Base-by-base conservation (phyloP, 352 stramenopile species). In the Phytophthora sansomeana region DNA sequence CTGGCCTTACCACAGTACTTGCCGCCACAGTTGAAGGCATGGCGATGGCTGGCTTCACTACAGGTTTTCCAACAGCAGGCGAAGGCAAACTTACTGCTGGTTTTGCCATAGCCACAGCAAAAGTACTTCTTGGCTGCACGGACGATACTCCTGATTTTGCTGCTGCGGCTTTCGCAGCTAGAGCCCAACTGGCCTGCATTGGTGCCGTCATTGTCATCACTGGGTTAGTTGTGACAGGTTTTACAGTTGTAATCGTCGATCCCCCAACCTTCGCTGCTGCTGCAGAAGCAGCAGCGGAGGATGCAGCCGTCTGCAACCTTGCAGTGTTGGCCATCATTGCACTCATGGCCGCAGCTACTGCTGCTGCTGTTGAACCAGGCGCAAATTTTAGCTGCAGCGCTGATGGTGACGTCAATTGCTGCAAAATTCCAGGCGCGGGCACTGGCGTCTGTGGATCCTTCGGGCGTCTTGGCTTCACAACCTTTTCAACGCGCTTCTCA, bases 401-500 rank as follows among this genome's bases (percentile, higher is more conserved):
- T 19, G 55, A 75, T 2, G 67, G 53, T 0, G 56, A 69, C 28
- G 47, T 72, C 44, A 61, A 48, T 41, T 63, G 64, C 10, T 64
- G 64, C 32, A 60, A 26, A 4, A 33, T 13, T 0, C 24, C 11
- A 44, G 61, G 24, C 38, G 19, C 19, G 29, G 54, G n/a, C 38
- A 56, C 47, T 51, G 53, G 47, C 0, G 70, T 66, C 42, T 54
- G 56, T 3, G 47, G 33, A 9, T 78, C 63, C 50, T 79, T 82
- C 0, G 60, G 26, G 8, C 62, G 62, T 29, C 73, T 62, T 41
- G 69, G 75, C 38, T 91, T 91, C 30, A 83, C 75, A 16, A 87
- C 54, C 55, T 89, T 90, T 47, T 90, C 83, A 2, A 32, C 43
- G 13, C 72, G 80, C 47, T 83, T 87, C 48, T 91, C 83, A 44